These are phyloP conservation scores for Petunia secreta DNA, from an alignment of 257 asterid genomes.

Conservation along the genomic window DNA sequence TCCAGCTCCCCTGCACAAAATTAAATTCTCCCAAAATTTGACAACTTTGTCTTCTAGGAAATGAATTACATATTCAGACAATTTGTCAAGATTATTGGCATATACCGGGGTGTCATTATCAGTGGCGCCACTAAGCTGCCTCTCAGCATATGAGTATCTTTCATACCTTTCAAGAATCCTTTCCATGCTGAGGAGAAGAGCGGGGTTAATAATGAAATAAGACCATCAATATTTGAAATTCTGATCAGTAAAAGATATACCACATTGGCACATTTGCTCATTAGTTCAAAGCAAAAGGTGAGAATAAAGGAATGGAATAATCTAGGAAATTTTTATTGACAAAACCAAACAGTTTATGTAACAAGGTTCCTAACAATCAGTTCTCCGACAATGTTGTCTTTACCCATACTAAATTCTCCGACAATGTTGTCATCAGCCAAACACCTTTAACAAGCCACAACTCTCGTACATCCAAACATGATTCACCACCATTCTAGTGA, in stretches of 20 bases:
- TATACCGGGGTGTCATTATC: conserved; percentile 64
- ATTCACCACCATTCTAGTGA: too few species aligned
- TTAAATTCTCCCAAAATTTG: neutral
- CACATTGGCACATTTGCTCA: neutral
- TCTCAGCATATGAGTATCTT: conserved; percentile 70
- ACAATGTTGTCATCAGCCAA: too few species aligned
- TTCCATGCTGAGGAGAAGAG: conserved; percentile 66
- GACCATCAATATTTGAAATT: neutral
- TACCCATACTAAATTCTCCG: too few species aligned
- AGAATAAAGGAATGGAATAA: neutral
- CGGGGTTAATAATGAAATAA: neutral
- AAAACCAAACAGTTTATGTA: neutral
- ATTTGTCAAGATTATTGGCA: neutral
- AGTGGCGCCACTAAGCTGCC: conserved; percentile 46
- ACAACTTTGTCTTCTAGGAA: neutral
- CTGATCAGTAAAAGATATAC: neutral
- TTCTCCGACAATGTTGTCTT: too few species aligned
- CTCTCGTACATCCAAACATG: too few species aligned
- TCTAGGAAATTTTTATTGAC: too few species aligned
- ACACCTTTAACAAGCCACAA: too few species aligned
- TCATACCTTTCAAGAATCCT: conserved; percentile 84
- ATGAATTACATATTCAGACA: neutral
- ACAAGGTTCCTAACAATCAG: too few species aligned
- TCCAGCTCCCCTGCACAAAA: conserved; percentile 68
- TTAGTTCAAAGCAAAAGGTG: too few species aligned